These are phyloP conservation scores for Fusarium sp. DNA, from an alignment of 2,329 filamentous ascomycete species.

Conservation along the genomic window DNA sequence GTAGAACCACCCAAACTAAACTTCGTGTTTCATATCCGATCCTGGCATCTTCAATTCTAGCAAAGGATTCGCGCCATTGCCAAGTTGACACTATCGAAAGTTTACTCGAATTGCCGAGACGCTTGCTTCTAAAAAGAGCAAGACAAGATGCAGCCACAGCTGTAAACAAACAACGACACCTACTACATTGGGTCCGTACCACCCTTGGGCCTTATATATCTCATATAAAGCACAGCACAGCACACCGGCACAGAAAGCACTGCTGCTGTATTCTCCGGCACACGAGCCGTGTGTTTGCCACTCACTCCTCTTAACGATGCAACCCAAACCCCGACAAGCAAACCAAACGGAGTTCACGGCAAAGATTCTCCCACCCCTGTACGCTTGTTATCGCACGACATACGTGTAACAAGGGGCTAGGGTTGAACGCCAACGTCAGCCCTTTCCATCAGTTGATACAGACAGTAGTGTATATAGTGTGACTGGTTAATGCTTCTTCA, in stretches of 20 bases:
- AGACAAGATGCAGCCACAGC: conserved; percentile 26
- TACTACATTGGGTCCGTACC: conserved; percentile 13
- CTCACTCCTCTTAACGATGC: conserved; percentile 22
- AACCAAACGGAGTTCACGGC: conserved; percentile 11
- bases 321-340: conserved; percentile 21
- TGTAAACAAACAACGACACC: conserved; percentile 29
- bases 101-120: conserved; percentile 30
- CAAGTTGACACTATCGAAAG: conserved; percentile 22
- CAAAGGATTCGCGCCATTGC: conserved; percentile 22
- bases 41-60: conserved; percentile 16
- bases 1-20: conserved; percentile 20
- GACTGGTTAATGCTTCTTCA: conserved; percentile 8
- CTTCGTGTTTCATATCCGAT: conserved; percentile 33
- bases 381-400: conserved; percentile 22
- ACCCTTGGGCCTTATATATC: conserved; percentile 5
- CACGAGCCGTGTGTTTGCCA: conserved; percentile 26
- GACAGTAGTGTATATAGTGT: conserved; percentile 2
- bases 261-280: conserved; percentile 34
- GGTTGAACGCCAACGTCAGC: conserved; percentile 19
- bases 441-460: conserved; percentile 7
- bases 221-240: neutral
- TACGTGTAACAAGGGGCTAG: conserved; percentile 10
- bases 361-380: conserved; percentile 21
- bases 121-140: conserved; percentile 16
- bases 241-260: neutral